A percentile compares a stretch with the other conserved stretches of the same genome.
These are phyloP conservation scores for Lycium ferocissimum DNA, from an alignment of 257 asterid genomes.

Conservation along the genomic window DNA sequence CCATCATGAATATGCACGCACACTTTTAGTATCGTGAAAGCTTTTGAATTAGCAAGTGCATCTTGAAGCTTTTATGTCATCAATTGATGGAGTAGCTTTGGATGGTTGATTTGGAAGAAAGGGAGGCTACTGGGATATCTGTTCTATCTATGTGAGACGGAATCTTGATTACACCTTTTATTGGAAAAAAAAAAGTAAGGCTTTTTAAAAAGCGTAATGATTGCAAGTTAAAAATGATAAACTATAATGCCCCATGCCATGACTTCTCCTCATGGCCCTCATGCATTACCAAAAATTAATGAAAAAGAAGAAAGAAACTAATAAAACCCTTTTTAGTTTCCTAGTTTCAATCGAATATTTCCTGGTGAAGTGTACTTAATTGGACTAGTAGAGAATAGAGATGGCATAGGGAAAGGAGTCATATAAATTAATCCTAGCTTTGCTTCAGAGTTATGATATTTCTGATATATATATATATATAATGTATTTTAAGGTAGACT, in stretches of 20 bases:
- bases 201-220: not conserved
- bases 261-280: not conserved
- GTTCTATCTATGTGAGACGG: not conserved
- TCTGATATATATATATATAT: no score
- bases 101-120: not conserved
- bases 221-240: constrained; percentile 7
- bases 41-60: not conserved
- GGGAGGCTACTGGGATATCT: not conserved
- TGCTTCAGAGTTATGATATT: no score
- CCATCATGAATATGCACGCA: constrained; percentile 58
- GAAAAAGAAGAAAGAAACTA: not conserved
- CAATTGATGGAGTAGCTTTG: not conserved
- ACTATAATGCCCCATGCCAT: not conserved
- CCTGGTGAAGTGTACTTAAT: no score
- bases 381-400: no score
- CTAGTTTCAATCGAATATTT: not conserved
- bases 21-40: constrained; percentile 28
- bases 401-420: no score
- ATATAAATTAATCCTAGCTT: no score
- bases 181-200: not conserved
- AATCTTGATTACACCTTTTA: constrained; percentile 18
- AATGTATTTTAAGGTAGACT: no score
- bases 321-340: not conserved
- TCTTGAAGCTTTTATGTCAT: not conserved
- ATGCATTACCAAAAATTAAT: not conserved